Percentiles rank a stretch among this genome's conserved stretches.
phyloP scores from a whole-genome alignment of 768 basidiomycete genomes.

The Hygrocybe punicea region DNA sequence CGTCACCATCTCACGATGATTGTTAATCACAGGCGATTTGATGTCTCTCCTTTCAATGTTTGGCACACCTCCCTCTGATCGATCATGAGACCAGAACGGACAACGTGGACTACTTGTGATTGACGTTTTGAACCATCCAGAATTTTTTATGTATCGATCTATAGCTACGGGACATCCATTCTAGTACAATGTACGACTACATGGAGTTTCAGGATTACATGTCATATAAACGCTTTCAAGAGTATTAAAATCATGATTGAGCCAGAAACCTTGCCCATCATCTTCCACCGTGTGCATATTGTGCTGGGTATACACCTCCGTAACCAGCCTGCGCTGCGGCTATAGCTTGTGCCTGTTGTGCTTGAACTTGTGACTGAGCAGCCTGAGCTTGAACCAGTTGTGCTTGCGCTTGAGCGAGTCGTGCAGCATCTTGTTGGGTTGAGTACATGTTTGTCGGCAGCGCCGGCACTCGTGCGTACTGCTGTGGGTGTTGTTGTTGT shows the following conservation, averaged over 20 bases:
- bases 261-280: not conserved
- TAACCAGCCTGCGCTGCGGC: conserved; percentile 5
- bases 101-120: not conserved
- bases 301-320: conserved; percentile 7
- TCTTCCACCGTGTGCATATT: conserved; percentile 10
- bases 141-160: not conserved
- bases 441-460: conserved; percentile 29
- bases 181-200: not conserved
- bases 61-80: conserved; percentile 27
- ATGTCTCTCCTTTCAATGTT: conserved; percentile 54
- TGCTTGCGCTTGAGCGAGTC: conserved; percentile 36
- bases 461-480: conserved; percentile 24
- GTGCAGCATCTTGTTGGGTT: conserved; percentile 22
- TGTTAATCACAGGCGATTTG: conserved; percentile 44
- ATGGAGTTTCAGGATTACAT: not conserved
- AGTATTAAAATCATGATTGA: not conserved
- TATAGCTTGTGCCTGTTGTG: conserved; percentile 6
- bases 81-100: not conserved
- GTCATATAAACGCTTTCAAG: not conserved
- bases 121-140: not conserved
- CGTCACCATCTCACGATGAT: not conserved
- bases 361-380: conserved; percentile 28
- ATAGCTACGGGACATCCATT: not conserved
- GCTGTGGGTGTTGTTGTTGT: conserved; percentile 31
- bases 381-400: conserved; percentile 35